Evolutionary conservation across 148 eudicot genomes (phyloP), one percentile per base, ranked within the genome.

Genomic region (Vaccinium myrtillus): DNA sequence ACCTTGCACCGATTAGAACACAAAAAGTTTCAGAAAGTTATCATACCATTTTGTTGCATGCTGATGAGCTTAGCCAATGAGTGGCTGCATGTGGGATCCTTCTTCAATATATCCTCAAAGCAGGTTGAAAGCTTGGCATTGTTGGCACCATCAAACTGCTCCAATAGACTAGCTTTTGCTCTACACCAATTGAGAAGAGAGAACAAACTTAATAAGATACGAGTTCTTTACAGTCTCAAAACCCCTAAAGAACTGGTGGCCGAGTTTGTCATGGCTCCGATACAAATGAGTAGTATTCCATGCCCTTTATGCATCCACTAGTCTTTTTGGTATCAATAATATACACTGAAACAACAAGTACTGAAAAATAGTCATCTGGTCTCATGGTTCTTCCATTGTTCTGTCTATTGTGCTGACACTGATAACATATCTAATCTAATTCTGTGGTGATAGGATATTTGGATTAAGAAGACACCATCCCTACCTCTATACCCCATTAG

Each of bases 11-110:
- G 59, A 81, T 27, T 65, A 69, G 16, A n/a, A 30, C 14, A 25
- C 6, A 30, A 49, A 7, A 51, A 80, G 4, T 27, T 74, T 48
- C 25, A 14, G 19, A 86, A 83, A 15, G 73, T 83, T 50, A 36
- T 5, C 51, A 77, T 88, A 96, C 99, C 99, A 53, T 86, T 89
- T 49, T 65, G 82, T 90, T 96, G 91, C 90, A 94, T 84, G 81
- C 77, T 83, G 36, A 92, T 19, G 81, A 96, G 99, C 80, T 83
- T 96, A 83, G 81, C 83, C 82, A 96, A 71, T 32, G 98, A 91
- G 86, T 85, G 88, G 85, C 90, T 90, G 84, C 98, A 92, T 58
- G 94, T 90, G 50, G 99, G 99, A 83, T 96, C 98, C 88, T 90
- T 93, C 90, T 87, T 89, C 89, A 96, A 77, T 51, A 89, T 88